Base-by-base conservation (phyloP, 2,329 filamentous ascomycete species). In the Aschersonia sp. region DNA sequence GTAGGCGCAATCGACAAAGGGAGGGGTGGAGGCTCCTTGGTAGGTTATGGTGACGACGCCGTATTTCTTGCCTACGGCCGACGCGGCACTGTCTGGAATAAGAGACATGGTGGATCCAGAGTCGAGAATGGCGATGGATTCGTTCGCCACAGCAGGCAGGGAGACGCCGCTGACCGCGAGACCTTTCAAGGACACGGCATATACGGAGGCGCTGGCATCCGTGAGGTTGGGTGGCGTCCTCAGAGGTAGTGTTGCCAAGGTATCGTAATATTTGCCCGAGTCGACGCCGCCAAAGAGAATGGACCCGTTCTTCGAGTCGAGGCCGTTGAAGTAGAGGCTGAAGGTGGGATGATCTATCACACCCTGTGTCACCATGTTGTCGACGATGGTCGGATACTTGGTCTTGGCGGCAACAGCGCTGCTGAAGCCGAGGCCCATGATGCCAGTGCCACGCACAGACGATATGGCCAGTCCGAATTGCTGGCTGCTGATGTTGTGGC, bases 201-300 rank as follows among this genome's bases (percentile, higher is more conserved):
- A 61, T 44, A 62, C 55, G 49, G 61, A 61, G 47, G 72, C 56
- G 46, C 67, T 63, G 40, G 55, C 52, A 59, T 67, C 72, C 51
- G 62, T 57, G 46, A 71, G 60, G 46, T 65, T 63, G n/a, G 45
- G 2, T n/a, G 55, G 53, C 22, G 54, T 42, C 49, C 79, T 64
- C 50, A 88, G 77, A 5, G 62, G 56, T 29, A 70, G 51, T 41
- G 55, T 58, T 11, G 54, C 52, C 41, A 65, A 56, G 41, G 73
- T 63, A 47, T 82, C 84, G 3, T 69, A 59, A 65, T 80, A 90
- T 61, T 88, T 89, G 51, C 74, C 72, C 0, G 76, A 82, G 61
- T 92, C 84, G 53, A 90, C 79, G 45, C 83, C 86, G 43, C 86
- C 86, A 54, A 92, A 92, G 8, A 90, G 71, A 50, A 90, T 80